Evolutionary conservation across 768 basidiomycete genomes (phyloP), one percentile per base, ranked within the genome.

Genomic region (Naematelia encephala): DNA sequence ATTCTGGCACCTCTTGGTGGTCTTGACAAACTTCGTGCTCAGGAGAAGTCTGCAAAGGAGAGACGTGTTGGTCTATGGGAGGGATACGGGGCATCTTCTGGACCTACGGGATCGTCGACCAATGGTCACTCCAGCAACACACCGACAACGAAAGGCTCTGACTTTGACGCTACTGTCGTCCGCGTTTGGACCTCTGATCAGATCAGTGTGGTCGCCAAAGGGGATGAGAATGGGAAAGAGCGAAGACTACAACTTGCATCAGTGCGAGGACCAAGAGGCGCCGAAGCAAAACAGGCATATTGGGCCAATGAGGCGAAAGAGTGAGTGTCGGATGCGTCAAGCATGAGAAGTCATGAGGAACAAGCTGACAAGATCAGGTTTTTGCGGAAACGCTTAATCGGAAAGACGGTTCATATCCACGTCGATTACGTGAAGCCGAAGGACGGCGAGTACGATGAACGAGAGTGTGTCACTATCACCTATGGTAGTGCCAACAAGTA

Each of bases 181-280:
- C 86, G 94, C 12, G 79, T 97, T 16, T 97, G 94, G 96, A 88
- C 86, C 53, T 90, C 87, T 5, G 94, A 98, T 76, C 90, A 91
- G 70, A 79, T 98, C 55, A 88, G 89, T 12, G 85, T 94, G 39
- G 78, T 85, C 2, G 86, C 87, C 57, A 88, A 86, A 73, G 69
- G 64, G 3, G 70, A 72, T 29, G 87, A 85, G 55, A 80, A 78
- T 5, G 82, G 82, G 30, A 88, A 86, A 74, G 93, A 97, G 77
- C 85, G 85, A 39, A 83, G 91, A 57, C 68, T 97, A 49, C 87
- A 96, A 72, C 80, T 99, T 34, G 91, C 91, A 70, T 94, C 93
- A 2, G 88, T 88, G 30, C 83, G 88, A 72, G 90, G 86, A 45
- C 89, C 90, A 46, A 89, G 91, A 73, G 81, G 88, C 26, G 85